Percentiles rank a stretch among this genome's conserved stretches.
These are phyloP conservation scores for Polyporus arcularius DNA, from an alignment of 768 basidiomycete species.

Conservation along the genomic window DNA sequence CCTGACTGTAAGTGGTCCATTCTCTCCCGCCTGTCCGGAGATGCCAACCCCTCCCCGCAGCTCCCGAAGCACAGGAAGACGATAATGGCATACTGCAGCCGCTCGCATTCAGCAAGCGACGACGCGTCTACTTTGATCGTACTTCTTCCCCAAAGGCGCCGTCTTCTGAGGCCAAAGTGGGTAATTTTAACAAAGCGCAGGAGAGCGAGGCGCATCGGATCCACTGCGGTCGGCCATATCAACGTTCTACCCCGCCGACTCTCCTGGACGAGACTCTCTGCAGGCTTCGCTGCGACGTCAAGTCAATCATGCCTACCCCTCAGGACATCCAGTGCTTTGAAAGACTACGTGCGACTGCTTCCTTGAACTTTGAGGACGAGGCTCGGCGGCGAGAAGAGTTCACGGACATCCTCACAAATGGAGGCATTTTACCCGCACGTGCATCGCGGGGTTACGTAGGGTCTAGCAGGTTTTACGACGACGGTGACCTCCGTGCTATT, in stretches of 20 bases:
- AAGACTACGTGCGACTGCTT: background rate
- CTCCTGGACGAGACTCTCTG: constrained; percentile 1
- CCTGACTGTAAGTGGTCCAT: too few relatives aligned
- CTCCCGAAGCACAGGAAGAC: too few relatives aligned
- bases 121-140: background rate
- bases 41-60: too few relatives aligned
- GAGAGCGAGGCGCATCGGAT: background rate
- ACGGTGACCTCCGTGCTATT: background rate
- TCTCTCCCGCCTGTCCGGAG: too few relatives aligned
- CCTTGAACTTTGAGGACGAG: background rate
- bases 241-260: background rate
- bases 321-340: constrained; percentile 1
- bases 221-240: background rate
- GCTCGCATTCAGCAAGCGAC: background rate
- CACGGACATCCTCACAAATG: background rate
- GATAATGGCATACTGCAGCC: background rate
- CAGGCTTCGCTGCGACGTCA: background rate
- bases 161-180: background rate
- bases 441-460: background rate
- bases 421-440: background rate
- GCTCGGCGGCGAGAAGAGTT: background rate
- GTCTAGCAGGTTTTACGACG: background rate
- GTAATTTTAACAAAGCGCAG: background rate
- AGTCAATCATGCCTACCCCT: background rate
- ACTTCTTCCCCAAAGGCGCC: background rate